Evolutionary conservation across 1,139 yeast genomes (phyloP).

Genomic region (Lodderomyces oxycetoniae): DNA sequence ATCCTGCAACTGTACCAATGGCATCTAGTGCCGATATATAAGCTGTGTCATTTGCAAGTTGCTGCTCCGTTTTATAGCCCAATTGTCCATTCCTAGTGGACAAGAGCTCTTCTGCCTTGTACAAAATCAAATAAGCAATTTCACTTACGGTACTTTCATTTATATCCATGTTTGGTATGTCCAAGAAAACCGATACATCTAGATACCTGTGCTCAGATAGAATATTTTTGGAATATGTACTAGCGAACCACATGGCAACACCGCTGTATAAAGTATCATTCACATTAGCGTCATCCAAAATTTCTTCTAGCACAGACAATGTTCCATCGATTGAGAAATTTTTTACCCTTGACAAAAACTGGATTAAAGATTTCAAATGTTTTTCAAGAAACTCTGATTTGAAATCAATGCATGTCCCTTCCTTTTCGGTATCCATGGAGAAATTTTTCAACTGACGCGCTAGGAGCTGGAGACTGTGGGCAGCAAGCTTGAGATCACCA

Average conservation of each 20-base stretch:
- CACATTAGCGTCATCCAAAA: constrained; percentile 12
- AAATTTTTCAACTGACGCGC: constrained; percentile 11
- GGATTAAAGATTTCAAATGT: constrained; percentile 14
- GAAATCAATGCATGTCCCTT: neutral
- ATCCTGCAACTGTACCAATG: constrained; percentile 23
- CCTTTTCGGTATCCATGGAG: neutral
- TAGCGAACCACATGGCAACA: constrained; percentile 31
- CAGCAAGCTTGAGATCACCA: constrained; percentile 1
- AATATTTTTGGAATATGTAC: constrained; percentile 13
- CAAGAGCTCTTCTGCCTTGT: constrained; percentile 27
- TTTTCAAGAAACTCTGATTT: constrained; percentile 12
- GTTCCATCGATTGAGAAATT: neutral
- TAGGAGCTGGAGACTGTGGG: constrained; percentile 10
- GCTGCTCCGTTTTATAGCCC: constrained; percentile 1
- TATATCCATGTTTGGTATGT: constrained; percentile 15
- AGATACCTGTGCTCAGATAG: constrained; percentile 14
- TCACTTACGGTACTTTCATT: constrained; percentile 14
- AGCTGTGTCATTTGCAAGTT: constrained; percentile 18
- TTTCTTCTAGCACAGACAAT: constrained; percentile 14
- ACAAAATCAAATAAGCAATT: constrained; percentile 20
- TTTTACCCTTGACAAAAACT: constrained; percentile 13
- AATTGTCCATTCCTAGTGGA: too few relatives aligned
- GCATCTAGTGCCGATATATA: constrained; percentile 31
- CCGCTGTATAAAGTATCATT: constrained; percentile 13
- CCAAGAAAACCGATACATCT: constrained; percentile 24